Evolutionary conservation across 139 green algal genomes (phyloP).

Genomic region (Yamagishiella unicocca): DNA sequence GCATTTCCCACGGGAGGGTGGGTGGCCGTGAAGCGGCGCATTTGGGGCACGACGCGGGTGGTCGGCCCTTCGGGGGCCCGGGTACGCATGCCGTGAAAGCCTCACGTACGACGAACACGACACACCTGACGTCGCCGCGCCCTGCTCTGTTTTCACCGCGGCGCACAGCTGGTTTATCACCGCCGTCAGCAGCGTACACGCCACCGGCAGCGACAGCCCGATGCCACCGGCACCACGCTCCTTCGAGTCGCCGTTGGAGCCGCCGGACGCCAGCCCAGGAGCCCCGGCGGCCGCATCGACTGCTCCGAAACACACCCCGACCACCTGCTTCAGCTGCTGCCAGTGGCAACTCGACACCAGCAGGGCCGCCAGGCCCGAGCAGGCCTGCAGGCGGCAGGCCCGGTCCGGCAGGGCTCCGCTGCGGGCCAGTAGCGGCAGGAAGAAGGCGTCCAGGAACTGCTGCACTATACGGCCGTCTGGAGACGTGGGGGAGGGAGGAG

Average conservation of each 20-base stretch:
- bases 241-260: too few relatives aligned
- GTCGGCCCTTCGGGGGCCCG: too few relatives aligned
- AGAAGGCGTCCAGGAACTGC: conserved; percentile 49
- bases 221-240: not conserved
- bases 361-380: not conserved
- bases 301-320: not conserved
- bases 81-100: too few relatives aligned
- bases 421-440: conserved; percentile 36
- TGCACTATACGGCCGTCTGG: conserved; percentile 11
- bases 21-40: too few relatives aligned
- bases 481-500: not conserved
- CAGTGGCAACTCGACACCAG: not conserved
- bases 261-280: not conserved
- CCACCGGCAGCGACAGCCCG: not conserved
- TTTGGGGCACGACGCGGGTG: too few relatives aligned
- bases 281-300: not conserved
- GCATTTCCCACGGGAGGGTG: too few relatives aligned
- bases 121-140: not conserved
- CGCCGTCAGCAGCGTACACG: not conserved
- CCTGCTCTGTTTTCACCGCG: too few relatives aligned
- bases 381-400: conserved; percentile 27
- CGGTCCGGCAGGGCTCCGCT: conserved; percentile 5
- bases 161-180: not conserved
- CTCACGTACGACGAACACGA: too few relatives aligned
- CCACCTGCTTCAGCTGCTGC: conserved; percentile 33